Conservation (phyloP, 2,329 filamentous ascomycete species). For the Aspergillus fructus region DNA sequence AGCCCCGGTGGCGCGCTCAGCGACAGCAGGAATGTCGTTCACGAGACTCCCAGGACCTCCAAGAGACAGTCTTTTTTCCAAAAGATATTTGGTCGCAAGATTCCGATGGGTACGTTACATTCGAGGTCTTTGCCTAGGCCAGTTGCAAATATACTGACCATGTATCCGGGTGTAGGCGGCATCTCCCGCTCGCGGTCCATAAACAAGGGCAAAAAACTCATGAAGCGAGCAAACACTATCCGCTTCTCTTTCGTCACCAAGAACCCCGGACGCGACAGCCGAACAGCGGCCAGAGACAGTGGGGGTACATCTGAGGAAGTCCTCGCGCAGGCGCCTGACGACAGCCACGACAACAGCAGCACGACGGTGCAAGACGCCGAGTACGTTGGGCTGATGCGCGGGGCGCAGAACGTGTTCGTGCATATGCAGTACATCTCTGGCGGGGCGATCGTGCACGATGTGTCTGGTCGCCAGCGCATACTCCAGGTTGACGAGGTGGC, state of each 20-base stretch:
- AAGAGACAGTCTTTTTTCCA: constrained; percentile 24
- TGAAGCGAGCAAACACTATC: constrained; percentile 29
- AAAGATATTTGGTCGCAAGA: constrained; percentile 26
- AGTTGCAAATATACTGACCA: no score
- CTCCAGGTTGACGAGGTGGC: constrained; percentile 31
- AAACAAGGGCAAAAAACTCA: constrained; percentile 24
- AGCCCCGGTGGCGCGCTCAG: constrained; percentile 15
- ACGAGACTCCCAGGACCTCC: constrained; percentile 16
- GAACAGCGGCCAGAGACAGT: constrained; percentile 15
- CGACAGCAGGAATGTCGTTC: constrained; percentile 6
- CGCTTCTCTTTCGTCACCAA: constrained; percentile 30
- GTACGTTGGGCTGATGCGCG: constrained; percentile 17
- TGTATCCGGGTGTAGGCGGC: no score
- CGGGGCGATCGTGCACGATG: constrained; percentile 28
- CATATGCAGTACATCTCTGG: constrained; percentile 27
- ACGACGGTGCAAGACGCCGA: constrained; percentile 18
- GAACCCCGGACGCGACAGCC: constrained; percentile 16
- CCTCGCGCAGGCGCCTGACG: not conserved
- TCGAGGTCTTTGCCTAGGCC: no score
- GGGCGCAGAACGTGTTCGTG: constrained; percentile 23
- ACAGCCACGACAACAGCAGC: constrained; percentile 9
- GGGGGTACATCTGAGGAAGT: constrained; percentile 13
- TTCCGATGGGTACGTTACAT: constrained; percentile 22
- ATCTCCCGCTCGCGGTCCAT: constrained; percentile 25
- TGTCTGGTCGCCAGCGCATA: constrained; percentile 30